Percentiles rank a stretch among this genome's conserved stretches.
phyloP scores from a whole-genome alignment of 73 alveolate genomes.

The Symbiodinium natans region DNA sequence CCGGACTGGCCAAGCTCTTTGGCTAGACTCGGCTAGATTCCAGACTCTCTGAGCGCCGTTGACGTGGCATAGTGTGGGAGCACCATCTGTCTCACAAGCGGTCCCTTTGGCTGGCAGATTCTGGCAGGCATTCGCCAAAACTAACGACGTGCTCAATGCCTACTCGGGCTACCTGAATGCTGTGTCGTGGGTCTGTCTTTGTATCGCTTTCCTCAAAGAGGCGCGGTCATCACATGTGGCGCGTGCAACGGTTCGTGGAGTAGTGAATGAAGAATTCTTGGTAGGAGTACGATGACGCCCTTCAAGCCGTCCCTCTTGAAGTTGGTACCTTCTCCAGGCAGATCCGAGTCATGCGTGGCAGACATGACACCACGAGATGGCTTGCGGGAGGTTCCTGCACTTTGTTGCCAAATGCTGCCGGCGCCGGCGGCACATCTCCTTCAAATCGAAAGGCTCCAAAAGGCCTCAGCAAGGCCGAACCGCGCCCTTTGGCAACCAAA shows the following conservation, averaged over 20 bases:
- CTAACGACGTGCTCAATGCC: conserved; percentile 73
- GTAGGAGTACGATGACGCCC: conserved; percentile 26
- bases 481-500: not conserved
- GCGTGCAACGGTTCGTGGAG: not conserved
- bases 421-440: conserved; percentile 19
- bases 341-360: not conserved
- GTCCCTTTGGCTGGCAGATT: no score
- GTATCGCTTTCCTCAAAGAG: conserved; percentile 60
- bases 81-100: no score
- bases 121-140: conserved; percentile 59
- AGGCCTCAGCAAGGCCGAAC: not conserved
- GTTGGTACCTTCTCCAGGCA: conserved; percentile 65
- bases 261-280: no score
- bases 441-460: not conserved
- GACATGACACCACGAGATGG: not conserved
- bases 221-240: not conserved
- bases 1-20: no score
- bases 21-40: no score
- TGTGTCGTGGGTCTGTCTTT: conserved; percentile 64
- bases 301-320: conserved; percentile 26
- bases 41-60: no score
- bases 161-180: conserved; percentile 62
- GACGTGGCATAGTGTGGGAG: no score
- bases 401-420: conserved; percentile 46
- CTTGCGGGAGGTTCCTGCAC: conserved; percentile 35